Base-by-base conservation (phyloP, 225 moss, liverwort and hornwort genomes). In the Thuidium tamariscinum region DNA sequence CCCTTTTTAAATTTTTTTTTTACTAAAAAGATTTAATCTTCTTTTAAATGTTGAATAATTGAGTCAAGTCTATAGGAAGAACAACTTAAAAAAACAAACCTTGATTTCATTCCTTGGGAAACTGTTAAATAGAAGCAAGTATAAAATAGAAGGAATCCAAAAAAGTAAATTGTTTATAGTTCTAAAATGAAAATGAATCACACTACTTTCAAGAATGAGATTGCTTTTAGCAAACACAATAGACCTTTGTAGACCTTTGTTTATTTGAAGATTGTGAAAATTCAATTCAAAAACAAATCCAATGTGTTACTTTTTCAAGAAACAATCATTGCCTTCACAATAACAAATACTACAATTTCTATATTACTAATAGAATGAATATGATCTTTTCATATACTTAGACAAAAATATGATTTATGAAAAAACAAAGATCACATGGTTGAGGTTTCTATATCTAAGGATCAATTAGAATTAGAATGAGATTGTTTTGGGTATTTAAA, bases 241-340 rank as follows among this genome's bases (percentile, higher is more conserved):
- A 21, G 12, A 36, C 12, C 11, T 66, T 37, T 36, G 12, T 22
- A 2, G 6, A 36, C 7, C 12, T 67, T 37, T 36, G 6, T 36
- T 21, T 21, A 3, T 36, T 66, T 20, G 6, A 36, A 66, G 36
- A 36, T 66, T 66, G 10, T 36, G 2, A 11, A 66, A 36, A 11
- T 36, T 66, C 20, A 21, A 0, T 36, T 66, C 0, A 36, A 65
- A 36, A 67, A 67, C 0, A 0, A 37, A 67, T 37, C 13, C 4
- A 12, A 7, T 37, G 7, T 0, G 1, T 22, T 22, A 1, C 7
- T 13, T 68, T 8, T 23, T 7, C 1, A 23, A 13, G 11, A 23
- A 39, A 13, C 13, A 68, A 4, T 39, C 20, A 39, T 39, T 13
- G 4, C 39, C 10, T 0, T 4, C 1, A 23, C 6, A 68, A 36